A percentile compares a stretch with the other conserved stretches of the same genome.
Conservation (phyloP, 345 rosid species). For the Gossypium longicalyx region DNA sequence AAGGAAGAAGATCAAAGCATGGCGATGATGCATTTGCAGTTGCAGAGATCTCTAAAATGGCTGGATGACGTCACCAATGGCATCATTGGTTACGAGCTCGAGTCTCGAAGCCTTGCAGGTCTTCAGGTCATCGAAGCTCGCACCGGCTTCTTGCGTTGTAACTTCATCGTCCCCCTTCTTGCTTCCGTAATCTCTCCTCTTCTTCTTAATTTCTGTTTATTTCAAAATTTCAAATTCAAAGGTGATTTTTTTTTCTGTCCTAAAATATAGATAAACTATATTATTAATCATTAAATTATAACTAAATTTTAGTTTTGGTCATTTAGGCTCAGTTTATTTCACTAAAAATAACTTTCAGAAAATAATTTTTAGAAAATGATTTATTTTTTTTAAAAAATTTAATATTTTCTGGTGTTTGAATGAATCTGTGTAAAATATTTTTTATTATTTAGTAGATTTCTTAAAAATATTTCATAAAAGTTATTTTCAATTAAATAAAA, state of each 20-base stretch:
- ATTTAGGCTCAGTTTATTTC: too few species aligned
- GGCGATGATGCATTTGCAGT: not conserved
- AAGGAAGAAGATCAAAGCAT: not conserved
- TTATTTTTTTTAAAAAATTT: too few species aligned
- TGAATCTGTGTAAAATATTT: too few species aligned
- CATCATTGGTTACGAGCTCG: not conserved
- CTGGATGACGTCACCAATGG: not conserved
- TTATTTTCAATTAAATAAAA: too few species aligned
- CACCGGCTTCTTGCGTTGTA: conserved; percentile 33
- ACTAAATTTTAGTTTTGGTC: too few species aligned
- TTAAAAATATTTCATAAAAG: too few species aligned
- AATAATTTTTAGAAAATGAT: too few species aligned
- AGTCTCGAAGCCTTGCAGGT: conserved; percentile 16
- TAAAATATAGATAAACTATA: too few species aligned
- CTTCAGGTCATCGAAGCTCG: conserved; percentile 22
- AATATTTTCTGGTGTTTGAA: too few species aligned
- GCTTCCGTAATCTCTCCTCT: conserved; percentile 21
- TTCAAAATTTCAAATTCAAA: not conserved
- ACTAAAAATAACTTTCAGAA: too few species aligned
- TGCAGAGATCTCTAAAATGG: conserved; percentile 15
- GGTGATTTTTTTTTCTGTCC: not conserved
- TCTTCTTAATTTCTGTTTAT: not conserved
- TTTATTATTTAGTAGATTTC: too few species aligned
- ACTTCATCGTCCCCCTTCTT: conserved; percentile 28
- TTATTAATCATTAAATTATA: too few species aligned